phyloP scores from a whole-genome alignment of 2,329 filamentous ascomycete species.

The Sclerotinia borealis region DNA sequence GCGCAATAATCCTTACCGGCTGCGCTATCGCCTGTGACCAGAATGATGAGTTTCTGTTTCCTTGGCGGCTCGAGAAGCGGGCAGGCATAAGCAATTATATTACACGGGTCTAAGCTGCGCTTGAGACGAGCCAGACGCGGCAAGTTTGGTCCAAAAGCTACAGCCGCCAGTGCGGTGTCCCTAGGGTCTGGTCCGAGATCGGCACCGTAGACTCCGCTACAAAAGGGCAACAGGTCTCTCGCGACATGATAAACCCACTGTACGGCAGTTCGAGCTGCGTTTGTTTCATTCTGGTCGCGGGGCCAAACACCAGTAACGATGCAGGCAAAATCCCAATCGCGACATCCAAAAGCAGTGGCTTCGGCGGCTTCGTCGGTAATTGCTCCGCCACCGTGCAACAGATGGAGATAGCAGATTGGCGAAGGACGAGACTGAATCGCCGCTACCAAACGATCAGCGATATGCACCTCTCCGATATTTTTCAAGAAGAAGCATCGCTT shows the following conservation, averaged over 20 bases:
- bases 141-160: conserved; percentile 52
- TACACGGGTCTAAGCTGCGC: conserved; percentile 40
- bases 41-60: conserved; percentile 43
- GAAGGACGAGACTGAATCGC: conserved; percentile 37
- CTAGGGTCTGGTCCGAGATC: conserved; percentile 58
- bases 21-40: conserved; percentile 44
- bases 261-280: conserved; percentile 35
- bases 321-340: conserved; percentile 59
- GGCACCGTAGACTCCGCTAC: conserved; percentile 49
- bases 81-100: conserved; percentile 50
- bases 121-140: conserved; percentile 48
- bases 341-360: conserved; percentile 54
- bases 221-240: conserved; percentile 42
- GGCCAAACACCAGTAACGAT: conserved; percentile 58
- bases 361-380: conserved; percentile 38
- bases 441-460: conserved; percentile 36
- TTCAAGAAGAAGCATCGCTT: conserved; percentile 59
- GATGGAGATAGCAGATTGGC: conserved; percentile 53
- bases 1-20: conserved; percentile 58
- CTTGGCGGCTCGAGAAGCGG: conserved; percentile 40
- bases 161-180: conserved; percentile 44
- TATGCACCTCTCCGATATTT: conserved; percentile 34
- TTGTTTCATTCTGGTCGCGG: conserved; percentile 44
- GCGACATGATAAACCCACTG: conserved; percentile 53
- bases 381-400: conserved; percentile 53